Percentiles rank a stretch among this genome's conserved stretches.
phyloP scores from a whole-genome alignment of 768 basidiomycete genomes.

The Trametes elegans region DNA sequence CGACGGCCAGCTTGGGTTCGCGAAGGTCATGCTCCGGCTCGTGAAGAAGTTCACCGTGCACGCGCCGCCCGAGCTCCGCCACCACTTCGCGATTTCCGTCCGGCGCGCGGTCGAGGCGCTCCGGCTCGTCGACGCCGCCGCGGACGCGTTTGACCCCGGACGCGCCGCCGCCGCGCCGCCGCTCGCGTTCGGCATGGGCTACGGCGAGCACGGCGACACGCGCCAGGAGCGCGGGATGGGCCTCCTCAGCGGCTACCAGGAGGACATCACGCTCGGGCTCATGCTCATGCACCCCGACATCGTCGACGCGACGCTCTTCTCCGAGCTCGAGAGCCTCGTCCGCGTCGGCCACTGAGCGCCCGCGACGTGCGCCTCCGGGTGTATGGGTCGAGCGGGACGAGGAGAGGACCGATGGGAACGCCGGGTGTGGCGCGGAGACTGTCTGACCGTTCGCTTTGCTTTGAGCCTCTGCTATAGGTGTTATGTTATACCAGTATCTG shows the following conservation, averaged over 20 bases:
- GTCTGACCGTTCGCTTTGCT: neutral
- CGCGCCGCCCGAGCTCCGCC: constrained; percentile 50
- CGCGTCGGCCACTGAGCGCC: constrained; percentile 57
- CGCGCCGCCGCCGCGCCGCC: constrained; percentile 52
- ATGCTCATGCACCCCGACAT: constrained; percentile 71
- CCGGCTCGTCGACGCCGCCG: constrained; percentile 74
- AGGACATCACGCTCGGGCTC: constrained; percentile 64
- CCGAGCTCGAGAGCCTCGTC: constrained; percentile 76
- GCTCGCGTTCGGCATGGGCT: constrained; percentile 84
- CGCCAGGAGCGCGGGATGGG: constrained; percentile 72
- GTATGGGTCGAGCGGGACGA: no score
- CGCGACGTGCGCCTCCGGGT: no score
- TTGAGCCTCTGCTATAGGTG: constrained; percentile 1
- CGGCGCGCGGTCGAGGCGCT: constrained; percentile 73
- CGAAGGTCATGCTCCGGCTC: constrained; percentile 67
- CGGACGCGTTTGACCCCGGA: constrained; percentile 72
- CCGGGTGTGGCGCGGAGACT: neutral
- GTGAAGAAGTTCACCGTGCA: constrained; percentile 60
- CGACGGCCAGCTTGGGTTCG: constrained; percentile 65
- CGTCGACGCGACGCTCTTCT: constrained; percentile 66
- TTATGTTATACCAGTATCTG: constrained; percentile 17
- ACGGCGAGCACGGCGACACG: constrained; percentile 68
- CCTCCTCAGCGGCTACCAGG: constrained; percentile 68
- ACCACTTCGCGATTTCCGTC: constrained; percentile 51
- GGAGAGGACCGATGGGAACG: no score